A percentile compares a stretch with the other conserved stretches of the same genome.
These are phyloP conservation scores for Vitis hybrid DNA, from an alignment of 177 flowering plant species.

Conservation along the genomic window DNA sequence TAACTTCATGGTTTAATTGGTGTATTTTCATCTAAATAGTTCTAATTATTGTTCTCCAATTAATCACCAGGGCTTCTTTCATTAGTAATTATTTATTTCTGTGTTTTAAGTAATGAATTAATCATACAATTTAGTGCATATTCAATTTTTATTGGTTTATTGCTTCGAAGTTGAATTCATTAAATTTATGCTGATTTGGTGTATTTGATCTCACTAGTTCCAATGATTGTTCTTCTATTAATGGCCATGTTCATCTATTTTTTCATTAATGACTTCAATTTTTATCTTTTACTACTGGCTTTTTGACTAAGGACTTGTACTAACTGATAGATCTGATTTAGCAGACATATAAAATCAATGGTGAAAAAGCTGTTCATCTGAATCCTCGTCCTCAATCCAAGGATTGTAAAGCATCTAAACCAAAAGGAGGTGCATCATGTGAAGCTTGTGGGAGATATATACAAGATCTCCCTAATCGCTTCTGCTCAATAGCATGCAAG, in stretches of 20 bases:
- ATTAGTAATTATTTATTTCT: no score
- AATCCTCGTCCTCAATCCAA: conserved; percentile 49
- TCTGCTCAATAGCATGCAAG: conserved; percentile 63
- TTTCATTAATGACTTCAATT: no score
- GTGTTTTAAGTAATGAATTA: no score
- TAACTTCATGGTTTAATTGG: no score
- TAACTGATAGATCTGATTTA: neutral
- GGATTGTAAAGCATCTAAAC: conserved; percentile 35
- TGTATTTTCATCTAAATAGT: no score
- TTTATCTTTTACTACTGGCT: no score
- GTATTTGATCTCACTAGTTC: neutral
- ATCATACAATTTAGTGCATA: no score
- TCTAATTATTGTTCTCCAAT: no score
- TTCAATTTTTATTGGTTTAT: no score
- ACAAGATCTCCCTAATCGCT: conserved; percentile 52
- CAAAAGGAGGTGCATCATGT: conserved; percentile 40
- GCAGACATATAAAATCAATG: conserved; percentile 62
- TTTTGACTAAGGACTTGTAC: neutral
- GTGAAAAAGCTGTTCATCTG: conserved; percentile 56
- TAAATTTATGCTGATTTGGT: neutral
- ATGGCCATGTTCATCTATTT: neutral
- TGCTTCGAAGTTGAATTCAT: neutral
- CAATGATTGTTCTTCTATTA: neutral
- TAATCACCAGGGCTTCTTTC: no score
- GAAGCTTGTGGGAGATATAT: conserved; percentile 53